Evolutionary conservation across 352 stramenopile genomes (phyloP).

Genomic region (Sclerospora graminicola): DNA sequence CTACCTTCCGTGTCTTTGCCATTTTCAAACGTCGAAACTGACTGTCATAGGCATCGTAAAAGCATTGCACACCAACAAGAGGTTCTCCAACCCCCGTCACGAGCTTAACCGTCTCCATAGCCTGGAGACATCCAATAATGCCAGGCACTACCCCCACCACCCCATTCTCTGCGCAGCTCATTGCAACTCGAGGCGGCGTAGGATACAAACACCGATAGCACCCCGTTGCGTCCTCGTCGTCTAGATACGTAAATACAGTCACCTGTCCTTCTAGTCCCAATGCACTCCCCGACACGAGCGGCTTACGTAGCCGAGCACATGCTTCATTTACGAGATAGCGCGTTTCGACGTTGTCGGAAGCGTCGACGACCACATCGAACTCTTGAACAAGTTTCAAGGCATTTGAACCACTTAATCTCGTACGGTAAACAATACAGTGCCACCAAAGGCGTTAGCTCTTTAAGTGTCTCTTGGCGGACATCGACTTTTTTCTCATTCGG

Average conservation of each 20-base stretch:
- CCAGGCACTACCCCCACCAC: conserved; percentile 93
- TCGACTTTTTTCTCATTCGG: conserved; percentile 79
- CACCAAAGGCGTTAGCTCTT: conserved; percentile 79
- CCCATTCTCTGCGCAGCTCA: conserved; percentile 92
- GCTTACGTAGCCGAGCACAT: conserved; percentile 75
- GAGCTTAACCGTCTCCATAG: conserved; percentile 90
- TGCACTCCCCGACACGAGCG: conserved; percentile 91
- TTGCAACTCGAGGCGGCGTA: conserved; percentile 47
- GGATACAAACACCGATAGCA: conserved; percentile 98
- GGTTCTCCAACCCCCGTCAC: conserved; percentile 51
- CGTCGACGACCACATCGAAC: conserved; percentile 92
- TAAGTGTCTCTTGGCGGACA: conserved; percentile 59
- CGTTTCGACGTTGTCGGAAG: conserved; percentile 92
- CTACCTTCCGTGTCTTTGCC: conserved; percentile 17
- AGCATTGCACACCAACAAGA: conserved; percentile 50
- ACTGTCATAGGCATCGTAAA: conserved; percentile 73
- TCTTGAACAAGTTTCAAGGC: conserved; percentile 56
- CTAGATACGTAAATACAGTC: conserved; percentile 88
- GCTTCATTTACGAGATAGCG: conserved; percentile 95
- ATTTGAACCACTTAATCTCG: conserved; percentile 69
- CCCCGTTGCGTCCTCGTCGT: conserved; percentile 19
- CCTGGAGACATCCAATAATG: conserved; percentile 91
- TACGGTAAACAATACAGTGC: conserved; percentile 27
- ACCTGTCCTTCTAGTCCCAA: conserved; percentile 95
- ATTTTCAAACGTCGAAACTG: conserved; percentile 64